phyloP scores from a whole-genome alignment of 306 rosid genomes.

The Chamaecrista fasciculata region DNA sequence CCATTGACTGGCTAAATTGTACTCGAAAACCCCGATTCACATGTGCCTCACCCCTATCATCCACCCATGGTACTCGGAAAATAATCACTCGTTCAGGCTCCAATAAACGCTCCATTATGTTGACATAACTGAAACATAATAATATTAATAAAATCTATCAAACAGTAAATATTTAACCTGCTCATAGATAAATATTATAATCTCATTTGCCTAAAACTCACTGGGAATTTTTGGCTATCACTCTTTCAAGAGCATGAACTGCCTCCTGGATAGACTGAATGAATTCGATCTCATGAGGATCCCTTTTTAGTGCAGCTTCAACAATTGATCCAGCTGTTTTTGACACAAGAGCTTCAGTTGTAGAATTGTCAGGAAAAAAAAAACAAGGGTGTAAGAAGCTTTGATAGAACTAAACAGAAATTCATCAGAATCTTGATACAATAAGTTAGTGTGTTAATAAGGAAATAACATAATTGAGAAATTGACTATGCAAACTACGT shows the following conservation, averaged over 20 bases:
- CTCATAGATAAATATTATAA: conserved; percentile 4
- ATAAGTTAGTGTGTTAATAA: conserved; percentile 1
- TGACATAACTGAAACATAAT: conserved; percentile 73
- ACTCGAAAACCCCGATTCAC: conserved; percentile 89
- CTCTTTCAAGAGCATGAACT: conserved; percentile 94
- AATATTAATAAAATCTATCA: conserved; percentile 15
- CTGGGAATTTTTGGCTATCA: conserved; percentile 92
- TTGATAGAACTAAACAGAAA: conserved; percentile 8
- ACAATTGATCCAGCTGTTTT: conserved; percentile 93
- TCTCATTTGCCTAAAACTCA: conserved; percentile 44
- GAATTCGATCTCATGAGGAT: conserved; percentile 89
- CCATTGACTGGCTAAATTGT: conserved; percentile 93
- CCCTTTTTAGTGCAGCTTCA: conserved; percentile 91
- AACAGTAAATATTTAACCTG: conserved; percentile 16
- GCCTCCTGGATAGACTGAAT: conserved; percentile 83
- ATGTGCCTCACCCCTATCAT: conserved; percentile 90
- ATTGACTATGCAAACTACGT: conserved; percentile 10
- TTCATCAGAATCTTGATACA: conserved; percentile 2
- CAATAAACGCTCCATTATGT: conserved; percentile 92
- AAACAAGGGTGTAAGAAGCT: conserved; percentile 29
- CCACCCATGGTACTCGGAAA: conserved; percentile 95
- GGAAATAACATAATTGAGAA: conserved; percentile 9
- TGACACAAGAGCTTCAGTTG: conserved; percentile 77
- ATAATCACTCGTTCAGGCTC: conserved; percentile 92
- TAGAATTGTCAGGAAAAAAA: conserved; percentile 37